Conservation (phyloP, 805 yeast species). For the Saccharomycopsis guyanensis region DNA sequence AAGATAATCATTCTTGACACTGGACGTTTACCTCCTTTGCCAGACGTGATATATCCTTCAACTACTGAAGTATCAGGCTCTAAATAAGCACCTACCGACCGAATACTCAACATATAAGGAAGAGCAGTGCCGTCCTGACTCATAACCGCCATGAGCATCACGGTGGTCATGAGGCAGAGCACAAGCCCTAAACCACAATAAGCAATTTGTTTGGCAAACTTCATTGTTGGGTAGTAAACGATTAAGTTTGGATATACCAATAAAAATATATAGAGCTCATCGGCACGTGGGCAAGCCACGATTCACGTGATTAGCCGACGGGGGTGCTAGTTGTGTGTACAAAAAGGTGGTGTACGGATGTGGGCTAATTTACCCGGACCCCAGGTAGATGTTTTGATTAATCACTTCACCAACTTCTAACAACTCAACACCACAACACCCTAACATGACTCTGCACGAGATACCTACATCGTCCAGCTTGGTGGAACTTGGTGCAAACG, state of each 20-base stretch:
- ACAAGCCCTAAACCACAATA: neutral
- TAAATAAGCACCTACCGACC: neutral
- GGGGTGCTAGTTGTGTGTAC: too few relatives aligned
- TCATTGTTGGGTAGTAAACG: neutral
- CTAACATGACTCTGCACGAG: conserved; percentile 5
- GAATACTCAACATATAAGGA: neutral
- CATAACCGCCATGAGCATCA: neutral
- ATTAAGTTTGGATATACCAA: too few relatives aligned
- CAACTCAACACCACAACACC: conserved; percentile 11
- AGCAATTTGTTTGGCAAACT: neutral
- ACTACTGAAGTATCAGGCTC: neutral
- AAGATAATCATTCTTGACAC: conserved; percentile 49
- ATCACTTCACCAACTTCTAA: conserved; percentile 11
- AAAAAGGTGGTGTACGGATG: too few relatives aligned
- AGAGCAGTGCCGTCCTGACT: neutral
- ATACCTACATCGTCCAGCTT: neutral
- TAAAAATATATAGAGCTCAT: neutral
- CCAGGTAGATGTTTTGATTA: conserved; percentile 9
- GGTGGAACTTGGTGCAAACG: neutral
- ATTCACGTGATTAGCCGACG: too few relatives aligned
- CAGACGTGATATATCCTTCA: neutral
- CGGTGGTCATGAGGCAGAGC: neutral
- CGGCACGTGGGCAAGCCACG: neutral
- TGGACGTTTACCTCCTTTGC: conserved; percentile 13
- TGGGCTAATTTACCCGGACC: neutral